Evolutionary conservation across 2,329 filamentous ascomycete genomes (phyloP).

Genomic region (Curvularia eragrostidis): DNA sequence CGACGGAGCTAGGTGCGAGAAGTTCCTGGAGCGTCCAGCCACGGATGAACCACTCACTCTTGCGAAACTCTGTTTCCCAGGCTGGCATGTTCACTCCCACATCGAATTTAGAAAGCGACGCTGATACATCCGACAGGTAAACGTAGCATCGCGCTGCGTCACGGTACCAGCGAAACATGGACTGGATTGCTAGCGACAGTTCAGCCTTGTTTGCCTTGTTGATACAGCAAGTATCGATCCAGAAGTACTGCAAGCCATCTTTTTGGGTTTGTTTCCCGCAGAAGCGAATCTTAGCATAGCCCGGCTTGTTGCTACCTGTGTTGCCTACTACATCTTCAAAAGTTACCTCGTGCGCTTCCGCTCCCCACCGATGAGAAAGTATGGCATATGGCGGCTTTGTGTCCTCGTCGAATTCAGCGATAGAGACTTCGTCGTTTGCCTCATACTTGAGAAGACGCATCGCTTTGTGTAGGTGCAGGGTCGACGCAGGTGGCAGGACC

Average conservation of each 20-base stretch:
- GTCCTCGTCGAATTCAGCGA: constrained; percentile 3
- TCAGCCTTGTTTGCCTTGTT: not conserved
- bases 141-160: not conserved
- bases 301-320: constrained; percentile 12
- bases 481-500: too few relatives aligned
- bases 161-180: constrained; percentile 7
- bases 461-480: constrained; percentile 5
- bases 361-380: constrained; percentile 40
- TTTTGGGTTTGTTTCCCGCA: constrained; percentile 2
- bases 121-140: not conserved
- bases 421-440: constrained; percentile 13
- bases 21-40: too few relatives aligned
- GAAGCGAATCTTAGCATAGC: constrained; percentile 4
- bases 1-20: not conserved
- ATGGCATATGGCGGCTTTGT: constrained; percentile 22
- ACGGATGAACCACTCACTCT: not conserved
- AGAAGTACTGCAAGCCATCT: not conserved
- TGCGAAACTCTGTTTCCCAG: not conserved
- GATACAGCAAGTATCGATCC: constrained; percentile 5
- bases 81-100: not conserved
- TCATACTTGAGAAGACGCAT: constrained; percentile 22
- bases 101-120: not conserved
- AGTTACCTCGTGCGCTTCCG: constrained; percentile 34
- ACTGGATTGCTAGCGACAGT: not conserved
- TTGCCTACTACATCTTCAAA: constrained; percentile 25